Conservation (phyloP, 2,329 filamentous ascomycete genomes). For the Harringtonia lauricola region DNA sequence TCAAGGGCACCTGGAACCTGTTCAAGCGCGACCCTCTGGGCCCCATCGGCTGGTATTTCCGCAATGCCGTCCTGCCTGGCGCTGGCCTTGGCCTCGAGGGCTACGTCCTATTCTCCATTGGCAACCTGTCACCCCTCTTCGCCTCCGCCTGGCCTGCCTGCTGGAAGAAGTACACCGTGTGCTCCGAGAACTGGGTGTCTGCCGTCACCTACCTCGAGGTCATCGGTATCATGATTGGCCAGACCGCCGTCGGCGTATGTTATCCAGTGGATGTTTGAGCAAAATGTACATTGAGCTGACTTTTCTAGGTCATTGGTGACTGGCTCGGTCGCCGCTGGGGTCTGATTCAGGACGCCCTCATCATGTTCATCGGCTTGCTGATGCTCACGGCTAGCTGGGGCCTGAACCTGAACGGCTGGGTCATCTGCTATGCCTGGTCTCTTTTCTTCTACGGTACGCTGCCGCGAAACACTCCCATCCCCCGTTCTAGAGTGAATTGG, state of each 20-base stretch:
- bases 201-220: conserved; percentile 88
- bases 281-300: neutral
- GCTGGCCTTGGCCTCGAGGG: conserved; percentile 88
- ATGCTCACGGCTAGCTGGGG: conserved; percentile 93
- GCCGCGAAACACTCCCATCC: conserved; percentile 7
- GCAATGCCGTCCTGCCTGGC: conserved; percentile 84
- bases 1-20: conserved; percentile 59
- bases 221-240: conserved; percentile 87
- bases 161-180: conserved; percentile 56
- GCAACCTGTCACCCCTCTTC: conserved; percentile 80
- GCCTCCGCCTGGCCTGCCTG: conserved; percentile 63
- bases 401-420: conserved; percentile 77
- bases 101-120: conserved; percentile 95
- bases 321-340: conserved; percentile 89
- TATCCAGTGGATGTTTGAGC: no score
- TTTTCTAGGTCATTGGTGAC: conserved; percentile 41
- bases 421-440: conserved; percentile 93
- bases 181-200: conserved; percentile 69
- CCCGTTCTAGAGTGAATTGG: neutral
- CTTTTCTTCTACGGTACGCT: conserved; percentile 76
- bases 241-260: conserved; percentile 72
- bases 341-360: conserved; percentile 84
- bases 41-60: conserved; percentile 76
- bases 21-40: conserved; percentile 77
- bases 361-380: conserved; percentile 88